A percentile compares a stretch with the other conserved stretches of the same genome.
Conservation (phyloP, 2,329 filamentous ascomycete genomes). For the Fusarium hostae region DNA sequence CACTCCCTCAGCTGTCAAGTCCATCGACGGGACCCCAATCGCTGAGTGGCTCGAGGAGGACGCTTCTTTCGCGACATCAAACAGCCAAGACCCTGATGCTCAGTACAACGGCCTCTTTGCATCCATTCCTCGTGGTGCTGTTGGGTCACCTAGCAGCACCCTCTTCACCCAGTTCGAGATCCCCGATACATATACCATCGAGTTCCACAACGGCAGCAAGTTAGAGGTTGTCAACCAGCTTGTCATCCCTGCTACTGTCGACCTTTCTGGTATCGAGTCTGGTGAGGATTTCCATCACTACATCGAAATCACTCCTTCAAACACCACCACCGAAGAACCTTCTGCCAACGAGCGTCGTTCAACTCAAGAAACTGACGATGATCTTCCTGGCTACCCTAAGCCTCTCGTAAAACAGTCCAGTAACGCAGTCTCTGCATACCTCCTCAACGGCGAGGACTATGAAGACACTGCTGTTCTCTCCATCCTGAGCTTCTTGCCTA, state of each 20-base stretch:
- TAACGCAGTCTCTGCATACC: constrained; percentile 30
- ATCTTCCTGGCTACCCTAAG: constrained; percentile 24
- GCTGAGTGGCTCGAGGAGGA: constrained; percentile 41
- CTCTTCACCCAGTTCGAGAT: constrained; percentile 36
- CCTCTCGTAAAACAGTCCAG: constrained; percentile 31
- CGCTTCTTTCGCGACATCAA: constrained; percentile 18
- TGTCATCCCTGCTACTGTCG: constrained; percentile 11
- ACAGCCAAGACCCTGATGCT: constrained; percentile 41
- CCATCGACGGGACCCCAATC: constrained; percentile 35
- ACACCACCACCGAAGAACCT: constrained; percentile 3
- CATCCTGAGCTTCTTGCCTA: constrained; percentile 40
- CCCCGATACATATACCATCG: constrained; percentile 37
- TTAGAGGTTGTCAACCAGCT: constrained; percentile 28
- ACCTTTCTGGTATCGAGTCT: constrained; percentile 37
- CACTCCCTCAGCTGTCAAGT: constrained; percentile 37
- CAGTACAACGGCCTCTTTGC: constrained; percentile 40
- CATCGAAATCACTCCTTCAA: constrained; percentile 29
- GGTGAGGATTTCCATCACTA: constrained; percentile 37
- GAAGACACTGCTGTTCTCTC: constrained; percentile 40
- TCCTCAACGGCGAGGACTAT: constrained; percentile 33
- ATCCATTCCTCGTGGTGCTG: constrained; percentile 23
- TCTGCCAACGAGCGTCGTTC: constrained; percentile 23
- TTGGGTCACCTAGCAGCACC: constrained; percentile 8
- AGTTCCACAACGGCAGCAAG: constrained; percentile 37
- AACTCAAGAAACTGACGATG: background rate